Evolutionary conservation across 768 basidiomycete genomes (phyloP).

Genomic region (Kwoniella shandongensis): DNA sequence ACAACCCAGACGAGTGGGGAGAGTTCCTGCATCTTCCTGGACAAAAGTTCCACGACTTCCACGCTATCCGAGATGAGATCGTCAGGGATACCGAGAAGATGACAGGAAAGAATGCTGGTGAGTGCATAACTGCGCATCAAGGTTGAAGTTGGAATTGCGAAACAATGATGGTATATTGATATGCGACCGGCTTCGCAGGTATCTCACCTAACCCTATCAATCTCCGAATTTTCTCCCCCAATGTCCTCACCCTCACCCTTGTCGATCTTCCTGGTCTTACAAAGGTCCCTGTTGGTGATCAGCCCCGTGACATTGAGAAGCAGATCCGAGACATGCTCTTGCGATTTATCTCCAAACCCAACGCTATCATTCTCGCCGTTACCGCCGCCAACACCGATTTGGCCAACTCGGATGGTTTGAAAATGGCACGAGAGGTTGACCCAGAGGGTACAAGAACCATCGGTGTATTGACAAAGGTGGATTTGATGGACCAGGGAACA

Average conservation of each 20-base stretch:
- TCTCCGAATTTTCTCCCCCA: constrained; percentile 92
- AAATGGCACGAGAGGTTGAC: constrained; percentile 94
- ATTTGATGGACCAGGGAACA: constrained; percentile 96
- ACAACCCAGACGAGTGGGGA: constrained; percentile 96
- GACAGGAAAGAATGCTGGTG: constrained; percentile 89
- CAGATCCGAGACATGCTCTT: constrained; percentile 95
- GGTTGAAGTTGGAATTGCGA: background rate
- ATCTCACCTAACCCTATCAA: constrained; percentile 98
- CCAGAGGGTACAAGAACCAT: constrained; percentile 96
- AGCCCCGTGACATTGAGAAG: constrained; percentile 94
- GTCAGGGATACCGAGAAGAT: constrained; percentile 95
- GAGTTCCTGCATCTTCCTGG: constrained; percentile 93
- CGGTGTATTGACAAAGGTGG: constrained; percentile 97
- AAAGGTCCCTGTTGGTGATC: constrained; percentile 92
- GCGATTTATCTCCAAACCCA: constrained; percentile 91
- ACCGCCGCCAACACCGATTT: constrained; percentile 94
- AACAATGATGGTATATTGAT: background rate
- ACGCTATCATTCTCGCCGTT: constrained; percentile 94
- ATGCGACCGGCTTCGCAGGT: too few relatives aligned
- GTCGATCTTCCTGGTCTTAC: constrained; percentile 95
- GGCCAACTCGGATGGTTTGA: constrained; percentile 97
- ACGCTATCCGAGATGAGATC: constrained; percentile 94
- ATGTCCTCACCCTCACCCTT: constrained; percentile 92
- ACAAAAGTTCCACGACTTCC: constrained; percentile 97
- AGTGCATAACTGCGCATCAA: too few relatives aligned